These are phyloP conservation scores for Penicillium steckii DNA, from an alignment of 495 filamentous ascomycete genomes.

Conservation along the genomic window DNA sequence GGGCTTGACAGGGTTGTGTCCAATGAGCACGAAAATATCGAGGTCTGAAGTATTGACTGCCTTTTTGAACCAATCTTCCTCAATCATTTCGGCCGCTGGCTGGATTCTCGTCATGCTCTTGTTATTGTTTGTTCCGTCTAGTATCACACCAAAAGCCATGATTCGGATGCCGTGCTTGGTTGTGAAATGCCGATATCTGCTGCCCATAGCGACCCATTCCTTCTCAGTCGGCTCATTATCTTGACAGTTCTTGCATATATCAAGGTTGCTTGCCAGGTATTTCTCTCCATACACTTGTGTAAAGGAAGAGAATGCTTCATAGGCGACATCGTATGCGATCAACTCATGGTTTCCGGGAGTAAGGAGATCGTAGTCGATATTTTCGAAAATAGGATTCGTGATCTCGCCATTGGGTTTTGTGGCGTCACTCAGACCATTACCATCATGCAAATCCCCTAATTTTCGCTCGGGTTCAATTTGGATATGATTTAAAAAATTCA, in stretches of 20 bases:
- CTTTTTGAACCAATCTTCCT: conserved; percentile 31
- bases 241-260: conserved; percentile 22
- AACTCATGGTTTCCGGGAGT: conserved; percentile 43
- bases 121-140: conserved; percentile 25
- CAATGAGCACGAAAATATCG: conserved; percentile 39
- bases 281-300: conserved; percentile 35
- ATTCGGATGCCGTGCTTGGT: conserved; percentile 34
- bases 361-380: conserved; percentile 42
- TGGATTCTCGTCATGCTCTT: conserved; percentile 14
- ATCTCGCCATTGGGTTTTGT: conserved; percentile 35
- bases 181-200: conserved; percentile 34
- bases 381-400: conserved; percentile 40
- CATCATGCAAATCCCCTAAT: conserved; percentile 41
- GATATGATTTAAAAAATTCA: not conserved
- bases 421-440: conserved; percentile 38
- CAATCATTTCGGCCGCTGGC: conserved; percentile 7
- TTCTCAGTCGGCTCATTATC: conserved; percentile 16
- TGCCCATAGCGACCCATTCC: conserved; percentile 32
- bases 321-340: conserved; percentile 27
- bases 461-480: not conserved
- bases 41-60: conserved; percentile 33
- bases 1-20: conserved; percentile 32
- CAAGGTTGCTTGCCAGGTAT: conserved; percentile 44
- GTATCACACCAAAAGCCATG: conserved; percentile 39
- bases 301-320: conserved; percentile 33